Conservation (phyloP, 2,329 filamentous ascomycete species). For the Escovopsis sp. region DNA sequence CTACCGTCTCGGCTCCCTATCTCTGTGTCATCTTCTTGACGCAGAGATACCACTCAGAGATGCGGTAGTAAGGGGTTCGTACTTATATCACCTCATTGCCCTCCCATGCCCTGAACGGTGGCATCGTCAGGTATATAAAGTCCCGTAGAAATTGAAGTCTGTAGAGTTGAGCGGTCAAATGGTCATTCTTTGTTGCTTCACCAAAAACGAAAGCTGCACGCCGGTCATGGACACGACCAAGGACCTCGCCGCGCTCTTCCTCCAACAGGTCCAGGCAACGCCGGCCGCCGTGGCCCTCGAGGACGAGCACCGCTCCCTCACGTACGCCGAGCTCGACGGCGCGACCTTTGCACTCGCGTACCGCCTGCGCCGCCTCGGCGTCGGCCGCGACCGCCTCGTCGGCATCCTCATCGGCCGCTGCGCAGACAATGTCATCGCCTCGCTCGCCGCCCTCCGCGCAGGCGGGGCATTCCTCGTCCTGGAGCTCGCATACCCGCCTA, state of each 20-base stretch:
- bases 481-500: slow-evolving; percentile 63
- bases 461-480: slow-evolving; percentile 70
- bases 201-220: slow-evolving; percentile 27
- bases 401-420: slow-evolving; percentile 62
- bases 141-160: no score
- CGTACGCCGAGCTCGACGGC: slow-evolving; percentile 56
- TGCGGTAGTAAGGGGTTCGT: no score
- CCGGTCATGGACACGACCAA: slow-evolving; percentile 53
- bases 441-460: slow-evolving; percentile 60
- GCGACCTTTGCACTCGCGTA: slow-evolving; percentile 50
- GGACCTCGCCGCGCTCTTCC: slow-evolving; percentile 58
- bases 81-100: no score
- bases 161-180: no score
- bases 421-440: slow-evolving; percentile 66
- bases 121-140: no score
- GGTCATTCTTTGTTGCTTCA: no score
- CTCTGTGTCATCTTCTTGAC: no score
- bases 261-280: slow-evolving; percentile 49
- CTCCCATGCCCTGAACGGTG: no score
- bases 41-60: no score
- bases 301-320: slow-evolving; percentile 50
- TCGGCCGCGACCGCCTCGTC: slow-evolving; percentile 57
- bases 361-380: slow-evolving; percentile 49
- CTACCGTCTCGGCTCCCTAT: no score
- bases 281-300: slow-evolving; percentile 58